Base-by-base conservation (phyloP, 805 yeast genomes). In the Lipomyces sp. region DNA sequence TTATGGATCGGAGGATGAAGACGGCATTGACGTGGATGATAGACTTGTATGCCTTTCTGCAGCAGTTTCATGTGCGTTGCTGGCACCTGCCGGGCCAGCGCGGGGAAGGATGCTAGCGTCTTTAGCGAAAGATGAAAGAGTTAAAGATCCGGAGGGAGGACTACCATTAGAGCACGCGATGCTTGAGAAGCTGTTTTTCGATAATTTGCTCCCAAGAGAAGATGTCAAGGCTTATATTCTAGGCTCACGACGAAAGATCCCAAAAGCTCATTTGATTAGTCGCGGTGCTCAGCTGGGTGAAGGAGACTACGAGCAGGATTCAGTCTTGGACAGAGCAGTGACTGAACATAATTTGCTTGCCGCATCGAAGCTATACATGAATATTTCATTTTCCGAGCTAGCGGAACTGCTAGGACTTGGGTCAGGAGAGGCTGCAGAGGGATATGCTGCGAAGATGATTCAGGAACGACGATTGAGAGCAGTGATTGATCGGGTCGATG, bases 31-130 rank as follows among this genome's bases (percentile, higher is more conserved):
- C 37, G 74, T 66, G 3, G 73, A 67, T 1, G 77, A 75, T 42
- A 56, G 74, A 4, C 48, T 70, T 29, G 60, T 58, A 15, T 73
- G 75, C 59, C 68, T 76, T 13, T 54, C 64, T n/a, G 73, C 73
- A 7, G 78, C 77, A 2, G 67, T 75, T 3, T 68, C 73, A 8
- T 74, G 77, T 24, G 73, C 76, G 2, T 63, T 76, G 1, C 65
- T 76, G 63, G 69, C 77, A 34, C 78, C 78, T 4, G 78, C 79
- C 1, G 78, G 78, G 0, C 78, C 78, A 0, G 64, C 66, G 15
- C 61, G 78, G 11, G 62, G 74, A 8, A 72, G 75, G 8, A 64
- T 74, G 29, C 65, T 76, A 11, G 63, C 73, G 3, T 64, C 70
- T 33, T 65, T 76, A 7, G 70, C 71, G 63, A 74, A 67, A 37